Percentiles rank a stretch among this genome's conserved stretches.
Conservation (phyloP, 306 rosid species). For the Carpinus fangiana region DNA sequence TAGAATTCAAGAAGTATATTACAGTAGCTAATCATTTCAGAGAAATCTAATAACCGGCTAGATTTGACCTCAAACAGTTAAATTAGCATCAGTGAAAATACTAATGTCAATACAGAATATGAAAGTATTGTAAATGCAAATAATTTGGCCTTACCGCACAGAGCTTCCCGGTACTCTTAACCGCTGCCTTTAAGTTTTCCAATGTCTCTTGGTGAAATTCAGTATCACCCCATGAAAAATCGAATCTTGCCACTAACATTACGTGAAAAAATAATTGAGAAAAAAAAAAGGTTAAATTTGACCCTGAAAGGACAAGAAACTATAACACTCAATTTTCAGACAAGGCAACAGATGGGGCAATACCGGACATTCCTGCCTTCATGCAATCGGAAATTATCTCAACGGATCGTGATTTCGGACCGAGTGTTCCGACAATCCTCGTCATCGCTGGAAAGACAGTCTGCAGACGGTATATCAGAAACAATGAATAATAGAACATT, state of each 20-base stretch:
- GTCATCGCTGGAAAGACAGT: conserved; percentile 79
- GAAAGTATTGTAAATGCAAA: neutral
- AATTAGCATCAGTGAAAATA: neutral
- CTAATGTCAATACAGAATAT: neutral
- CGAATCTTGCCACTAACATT: conserved; percentile 77
- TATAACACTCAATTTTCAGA: neutral
- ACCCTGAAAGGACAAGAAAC: conserved; percentile 6
- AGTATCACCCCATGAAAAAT: conserved; percentile 80
- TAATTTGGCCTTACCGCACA: conserved; percentile 60
- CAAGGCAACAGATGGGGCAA: conserved; percentile 11
- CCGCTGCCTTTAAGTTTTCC: conserved; percentile 66
- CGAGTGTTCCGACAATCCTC: conserved; percentile 87
- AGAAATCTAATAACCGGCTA: conserved; percentile 3
- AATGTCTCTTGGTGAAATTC: conserved; percentile 82
- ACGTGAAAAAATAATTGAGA: conserved; percentile 20
- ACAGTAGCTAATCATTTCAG: conserved; percentile 9
- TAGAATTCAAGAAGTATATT: neutral
- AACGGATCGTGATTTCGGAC: conserved; percentile 70
- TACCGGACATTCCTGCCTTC: conserved; percentile 92
- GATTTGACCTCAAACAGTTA: neutral
- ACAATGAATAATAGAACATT: conserved; percentile 14
- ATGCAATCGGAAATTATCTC: conserved; percentile 70
- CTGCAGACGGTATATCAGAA: conserved; percentile 46
- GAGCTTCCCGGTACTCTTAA: conserved; percentile 62
- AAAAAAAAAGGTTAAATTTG: neutral